Conservation (phyloP, 2,329 filamentous ascomycete species). For the Penicillium decumbens region DNA sequence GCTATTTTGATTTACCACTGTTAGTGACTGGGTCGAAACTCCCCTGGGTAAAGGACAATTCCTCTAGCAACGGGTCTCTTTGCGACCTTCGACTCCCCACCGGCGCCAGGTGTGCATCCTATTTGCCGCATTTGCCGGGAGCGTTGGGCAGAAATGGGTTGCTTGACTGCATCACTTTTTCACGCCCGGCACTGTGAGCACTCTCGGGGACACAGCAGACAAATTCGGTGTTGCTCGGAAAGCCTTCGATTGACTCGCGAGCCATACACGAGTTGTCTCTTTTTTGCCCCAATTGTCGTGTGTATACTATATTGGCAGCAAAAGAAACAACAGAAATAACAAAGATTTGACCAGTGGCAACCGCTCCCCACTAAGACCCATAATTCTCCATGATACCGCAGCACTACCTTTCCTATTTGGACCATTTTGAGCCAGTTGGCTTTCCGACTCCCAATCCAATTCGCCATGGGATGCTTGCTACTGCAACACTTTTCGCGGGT, state of each 20-base stretch:
- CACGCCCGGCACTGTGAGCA: constrained; percentile 1
- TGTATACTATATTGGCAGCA: constrained; percentile 7
- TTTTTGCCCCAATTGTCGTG: neutral
- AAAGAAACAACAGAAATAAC: constrained; percentile 13
- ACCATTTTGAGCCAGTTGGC: constrained; percentile 16
- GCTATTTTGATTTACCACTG: constrained; percentile 2
- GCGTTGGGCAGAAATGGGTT: constrained; percentile 29
- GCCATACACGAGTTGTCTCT: constrained; percentile 4
- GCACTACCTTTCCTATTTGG: constrained; percentile 23
- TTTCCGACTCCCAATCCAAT: constrained; percentile 20
- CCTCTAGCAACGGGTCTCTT: constrained; percentile 6
- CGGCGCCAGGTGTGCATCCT: constrained; percentile 20
- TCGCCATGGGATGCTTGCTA: constrained; percentile 22
- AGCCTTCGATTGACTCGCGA: neutral
- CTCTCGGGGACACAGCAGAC: constrained; percentile 10
- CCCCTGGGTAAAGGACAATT: constrained; percentile 1
- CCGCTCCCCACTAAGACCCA: constrained; percentile 26
- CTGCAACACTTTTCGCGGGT: constrained; percentile 30
- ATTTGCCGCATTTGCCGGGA: constrained; percentile 25
- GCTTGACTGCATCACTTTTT: constrained; percentile 21
- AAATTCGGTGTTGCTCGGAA: constrained; percentile 7
- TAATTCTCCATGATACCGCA: constrained; percentile 22
- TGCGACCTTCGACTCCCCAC: constrained; percentile 20
- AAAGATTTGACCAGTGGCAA: constrained; percentile 24
- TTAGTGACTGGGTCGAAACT: constrained; percentile 2